phyloP scores from a whole-genome alignment of 2,329 filamentous ascomycete genomes.

The Aspergillus glaucus region DNA sequence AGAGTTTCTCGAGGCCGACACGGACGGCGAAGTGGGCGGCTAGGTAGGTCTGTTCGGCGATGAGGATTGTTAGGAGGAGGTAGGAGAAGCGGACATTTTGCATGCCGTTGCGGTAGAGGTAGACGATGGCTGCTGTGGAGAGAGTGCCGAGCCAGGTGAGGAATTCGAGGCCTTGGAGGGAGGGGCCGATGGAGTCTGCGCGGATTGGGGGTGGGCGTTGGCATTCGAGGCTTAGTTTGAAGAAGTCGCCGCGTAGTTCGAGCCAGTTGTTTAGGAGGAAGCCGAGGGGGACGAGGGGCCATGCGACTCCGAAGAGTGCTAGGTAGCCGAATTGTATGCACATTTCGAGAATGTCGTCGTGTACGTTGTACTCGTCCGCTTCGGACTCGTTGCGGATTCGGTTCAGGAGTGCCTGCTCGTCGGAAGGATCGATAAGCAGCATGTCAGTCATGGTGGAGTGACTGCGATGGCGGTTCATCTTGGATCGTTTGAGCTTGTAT shows the following conservation, averaged over 20 bases:
- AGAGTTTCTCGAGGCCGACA: constrained; percentile 66
- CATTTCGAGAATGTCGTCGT: constrained; percentile 88
- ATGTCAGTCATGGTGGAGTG: constrained; percentile 39
- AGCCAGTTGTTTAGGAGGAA: constrained; percentile 96
- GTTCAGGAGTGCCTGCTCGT: constrained; percentile 73
- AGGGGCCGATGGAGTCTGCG: constrained; percentile 89
- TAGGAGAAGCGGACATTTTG: constrained; percentile 68
- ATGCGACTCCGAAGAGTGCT: constrained; percentile 83
- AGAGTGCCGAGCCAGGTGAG: constrained; percentile 91
- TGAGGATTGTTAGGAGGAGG: constrained; percentile 69
- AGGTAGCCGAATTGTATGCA: constrained; percentile 84
- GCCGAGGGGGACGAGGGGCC: constrained; percentile 83
- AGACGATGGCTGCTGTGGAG: constrained; percentile 80
- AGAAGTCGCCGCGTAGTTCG: constrained; percentile 83
- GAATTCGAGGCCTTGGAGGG: constrained; percentile 78
- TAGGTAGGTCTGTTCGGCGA: constrained; percentile 81
- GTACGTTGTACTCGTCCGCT: constrained; percentile 80
- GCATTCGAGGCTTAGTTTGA: constrained; percentile 88
- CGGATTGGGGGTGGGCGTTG: constrained; percentile 84
- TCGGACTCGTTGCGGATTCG: constrained; percentile 78
- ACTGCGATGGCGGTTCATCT: constrained; percentile 28
- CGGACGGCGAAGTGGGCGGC: constrained; percentile 63
- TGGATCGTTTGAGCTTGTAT: constrained; percentile 16
- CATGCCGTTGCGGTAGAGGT: constrained; percentile 68
- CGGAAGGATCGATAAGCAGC: constrained; percentile 58